phyloP scores from a whole-genome alignment of 495 filamentous ascomycete species.

The Lichina pygmaea region DNA sequence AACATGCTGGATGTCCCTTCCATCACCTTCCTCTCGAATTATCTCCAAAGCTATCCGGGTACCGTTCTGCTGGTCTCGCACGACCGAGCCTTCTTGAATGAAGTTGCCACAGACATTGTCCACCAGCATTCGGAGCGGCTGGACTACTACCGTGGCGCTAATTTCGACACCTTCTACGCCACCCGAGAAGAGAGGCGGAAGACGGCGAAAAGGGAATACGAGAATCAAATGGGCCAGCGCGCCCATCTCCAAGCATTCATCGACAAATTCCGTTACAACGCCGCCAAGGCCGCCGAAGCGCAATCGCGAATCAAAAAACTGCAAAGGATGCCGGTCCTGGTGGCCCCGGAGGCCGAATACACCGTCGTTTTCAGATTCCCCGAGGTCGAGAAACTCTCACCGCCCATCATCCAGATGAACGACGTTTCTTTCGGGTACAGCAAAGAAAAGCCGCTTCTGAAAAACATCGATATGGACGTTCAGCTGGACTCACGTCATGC shows the following conservation, averaged over 20 bases:
- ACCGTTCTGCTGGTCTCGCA: conserved; percentile 94
- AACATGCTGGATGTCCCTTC: conserved; percentile 99
- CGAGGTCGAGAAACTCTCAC: conserved; percentile 89
- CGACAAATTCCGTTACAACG: conserved; percentile 99
- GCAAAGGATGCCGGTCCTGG: conserved; percentile 80
- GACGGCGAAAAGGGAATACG: conserved; percentile 89
- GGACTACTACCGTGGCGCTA: conserved; percentile 96
- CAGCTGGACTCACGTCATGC: conserved; percentile 95
- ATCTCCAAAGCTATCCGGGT: conserved; percentile 80
- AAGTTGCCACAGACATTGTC: conserved; percentile 98
- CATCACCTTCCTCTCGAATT: conserved; percentile 96
- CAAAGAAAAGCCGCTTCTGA: conserved; percentile 51
- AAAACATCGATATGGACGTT: conserved; percentile 77
- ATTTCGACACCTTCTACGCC: conserved; percentile 87
- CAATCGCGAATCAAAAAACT: conserved; percentile 98
- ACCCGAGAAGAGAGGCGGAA: conserved; percentile 94
- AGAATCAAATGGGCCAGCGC: conserved; percentile 86
- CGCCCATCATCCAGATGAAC: conserved; percentile 94
- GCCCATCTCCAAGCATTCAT: conserved; percentile 91
- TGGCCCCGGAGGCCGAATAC: conserved; percentile 82
- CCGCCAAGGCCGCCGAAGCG: conserved; percentile 92
- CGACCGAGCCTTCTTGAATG: conserved; percentile 96
- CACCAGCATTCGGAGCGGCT: conserved; percentile 93
- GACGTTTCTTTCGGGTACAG: conserved; percentile 80
- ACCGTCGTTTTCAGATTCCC: conserved; percentile 94